Evolutionary conservation across 2,329 filamentous ascomycete genomes (phyloP).

Genomic region (Lachnellula hyalina): DNA sequence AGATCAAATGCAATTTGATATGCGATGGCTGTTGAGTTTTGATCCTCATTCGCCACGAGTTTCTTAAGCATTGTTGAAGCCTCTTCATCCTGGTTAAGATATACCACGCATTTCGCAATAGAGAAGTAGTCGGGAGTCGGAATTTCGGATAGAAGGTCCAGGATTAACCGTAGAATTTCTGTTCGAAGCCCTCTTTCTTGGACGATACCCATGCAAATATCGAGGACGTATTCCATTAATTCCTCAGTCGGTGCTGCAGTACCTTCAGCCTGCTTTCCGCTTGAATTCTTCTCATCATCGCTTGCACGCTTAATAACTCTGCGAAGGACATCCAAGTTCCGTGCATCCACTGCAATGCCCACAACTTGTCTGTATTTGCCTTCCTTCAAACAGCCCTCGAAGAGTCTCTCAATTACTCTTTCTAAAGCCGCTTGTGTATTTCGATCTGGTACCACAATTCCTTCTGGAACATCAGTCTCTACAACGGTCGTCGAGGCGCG

Average conservation of each 20-base stretch:
- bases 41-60: slow-evolving; percentile 73
- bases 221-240: slow-evolving; percentile 90
- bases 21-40: slow-evolving; percentile 74
- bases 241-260: slow-evolving; percentile 69
- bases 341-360: slow-evolving; percentile 91
- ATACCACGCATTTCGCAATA: slow-evolving; percentile 96
- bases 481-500: slow-evolving; percentile 63
- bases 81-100: slow-evolving; percentile 86
- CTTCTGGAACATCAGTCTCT: slow-evolving; percentile 40
- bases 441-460: slow-evolving; percentile 50
- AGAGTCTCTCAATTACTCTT: slow-evolving; percentile 78
- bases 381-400: slow-evolving; percentile 80
- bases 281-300: slow-evolving; percentile 70
- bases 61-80: slow-evolving; percentile 80
- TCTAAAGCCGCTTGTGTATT: slow-evolving; percentile 77
- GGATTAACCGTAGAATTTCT: slow-evolving; percentile 82
- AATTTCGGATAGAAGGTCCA: slow-evolving; percentile 92
- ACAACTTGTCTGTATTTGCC: slow-evolving; percentile 93
- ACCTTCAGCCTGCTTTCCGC: slow-evolving; percentile 50
- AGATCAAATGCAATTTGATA: slow-evolving; percentile 98
- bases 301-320: slow-evolving; percentile 85
- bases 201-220: slow-evolving; percentile 96
- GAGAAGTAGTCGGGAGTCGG: slow-evolving; percentile 94
- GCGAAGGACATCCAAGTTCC: slow-evolving; percentile 81
- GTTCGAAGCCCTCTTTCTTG: slow-evolving; percentile 83